These are phyloP conservation scores for Leccinellum luteum DNA, from an alignment of 768 basidiomycete genomes.

Conservation along the genomic window DNA sequence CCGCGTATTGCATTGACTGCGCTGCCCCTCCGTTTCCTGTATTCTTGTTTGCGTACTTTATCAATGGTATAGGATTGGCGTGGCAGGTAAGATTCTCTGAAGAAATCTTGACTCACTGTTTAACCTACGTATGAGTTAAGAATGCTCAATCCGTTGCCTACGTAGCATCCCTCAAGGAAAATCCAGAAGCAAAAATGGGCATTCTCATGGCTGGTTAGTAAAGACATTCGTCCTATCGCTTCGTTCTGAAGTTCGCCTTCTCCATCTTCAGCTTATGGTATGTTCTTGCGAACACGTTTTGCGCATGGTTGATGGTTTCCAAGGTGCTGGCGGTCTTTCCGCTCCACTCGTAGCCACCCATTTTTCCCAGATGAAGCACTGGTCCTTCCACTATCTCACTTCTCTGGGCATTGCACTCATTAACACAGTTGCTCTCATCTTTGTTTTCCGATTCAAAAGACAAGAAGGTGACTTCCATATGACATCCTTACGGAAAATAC, in stretches of 20 bases:
- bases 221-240: neutral
- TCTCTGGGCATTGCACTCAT: slow-evolving; percentile 63
- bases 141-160: slow-evolving; percentile 74
- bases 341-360: slow-evolving; percentile 54
- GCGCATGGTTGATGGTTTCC: neutral
- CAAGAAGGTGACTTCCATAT: slow-evolving; percentile 53
- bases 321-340: slow-evolving; percentile 48
- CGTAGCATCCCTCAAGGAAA: slow-evolving; percentile 56
- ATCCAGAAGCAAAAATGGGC: slow-evolving; percentile 65
- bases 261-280: slow-evolving; percentile 13
- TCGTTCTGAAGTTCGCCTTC: neutral
- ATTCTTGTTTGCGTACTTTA: slow-evolving; percentile 47
- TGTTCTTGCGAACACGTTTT: neutral
- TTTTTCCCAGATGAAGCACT: slow-evolving; percentile 38
- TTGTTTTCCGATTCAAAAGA: slow-evolving; percentile 60
- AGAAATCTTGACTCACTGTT: neutral
- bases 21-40: slow-evolving; percentile 63
- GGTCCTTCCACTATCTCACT: slow-evolving; percentile 43
- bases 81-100: slow-evolving; percentile 35
- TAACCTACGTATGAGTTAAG: slow-evolving; percentile 32
- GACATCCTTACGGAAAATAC: neutral
- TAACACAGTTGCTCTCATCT: slow-evolving; percentile 49
- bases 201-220: slow-evolving; percentile 49
- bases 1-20: slow-evolving; percentile 53
- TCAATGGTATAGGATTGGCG: slow-evolving; percentile 52